A percentile compares a stretch with the other conserved stretches of the same genome.
These are phyloP conservation scores for Auricularia sp. DNA, from an alignment of 768 basidiomycete genomes.

Conservation along the genomic window DNA sequence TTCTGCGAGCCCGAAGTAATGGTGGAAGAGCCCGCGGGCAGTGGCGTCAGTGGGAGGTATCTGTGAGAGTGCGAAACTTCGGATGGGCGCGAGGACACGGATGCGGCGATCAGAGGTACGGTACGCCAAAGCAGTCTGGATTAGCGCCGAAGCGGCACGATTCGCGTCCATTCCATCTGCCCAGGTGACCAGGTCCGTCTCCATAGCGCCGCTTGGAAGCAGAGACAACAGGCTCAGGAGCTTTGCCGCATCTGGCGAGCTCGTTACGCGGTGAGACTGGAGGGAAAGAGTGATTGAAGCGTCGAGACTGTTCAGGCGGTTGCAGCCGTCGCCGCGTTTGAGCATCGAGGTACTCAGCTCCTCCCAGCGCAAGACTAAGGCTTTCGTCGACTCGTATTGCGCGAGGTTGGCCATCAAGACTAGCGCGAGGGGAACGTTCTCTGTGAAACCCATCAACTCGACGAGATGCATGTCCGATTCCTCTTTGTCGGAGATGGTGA, in stretches of 20 bases:
- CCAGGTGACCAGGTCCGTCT: constrained; percentile 12
- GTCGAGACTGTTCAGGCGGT: not conserved
- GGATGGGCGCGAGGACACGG: not conserved
- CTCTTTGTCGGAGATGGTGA: not conserved
- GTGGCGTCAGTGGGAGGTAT: not conserved
- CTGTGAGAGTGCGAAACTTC: not conserved
- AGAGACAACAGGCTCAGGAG: not conserved
- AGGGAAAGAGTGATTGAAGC: not conserved
- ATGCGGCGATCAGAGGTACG: not conserved
- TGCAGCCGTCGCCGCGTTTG: not conserved
- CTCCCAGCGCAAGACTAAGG: not conserved
- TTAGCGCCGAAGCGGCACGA: not conserved
- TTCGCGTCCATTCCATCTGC: not conserved
- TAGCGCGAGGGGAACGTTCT: not conserved
- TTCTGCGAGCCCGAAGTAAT: not conserved
- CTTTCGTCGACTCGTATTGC: not conserved
- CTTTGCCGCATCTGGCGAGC: not conserved
- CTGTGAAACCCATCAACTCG: not conserved
- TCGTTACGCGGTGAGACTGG: not conserved
- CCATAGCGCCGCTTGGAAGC: constrained; percentile 1
- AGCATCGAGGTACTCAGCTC: not conserved
- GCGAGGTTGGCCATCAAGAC: not conserved
- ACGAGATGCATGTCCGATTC: not conserved
- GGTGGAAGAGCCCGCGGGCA: not conserved
- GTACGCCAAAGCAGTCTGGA: not conserved